These are phyloP conservation scores for Xanthoconium stramineum DNA, from an alignment of 768 basidiomycete species.

Conservation along the genomic window DNA sequence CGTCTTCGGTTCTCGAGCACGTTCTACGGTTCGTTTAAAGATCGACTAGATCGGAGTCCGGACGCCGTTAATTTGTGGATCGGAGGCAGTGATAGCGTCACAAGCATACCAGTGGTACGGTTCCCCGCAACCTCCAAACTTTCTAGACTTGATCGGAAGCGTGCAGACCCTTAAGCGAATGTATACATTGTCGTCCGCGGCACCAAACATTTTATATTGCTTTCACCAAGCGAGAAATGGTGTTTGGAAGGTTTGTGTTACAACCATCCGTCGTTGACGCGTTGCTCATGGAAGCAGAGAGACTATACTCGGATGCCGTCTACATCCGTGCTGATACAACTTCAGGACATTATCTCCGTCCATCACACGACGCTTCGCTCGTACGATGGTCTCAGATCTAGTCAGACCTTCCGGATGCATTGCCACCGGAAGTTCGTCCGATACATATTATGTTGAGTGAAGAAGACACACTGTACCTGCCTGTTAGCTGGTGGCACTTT, in stretches of 20 bases:
- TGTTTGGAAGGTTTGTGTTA: constrained; percentile 65
- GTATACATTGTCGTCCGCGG: constrained; percentile 87
- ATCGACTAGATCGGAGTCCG: constrained; percentile 50
- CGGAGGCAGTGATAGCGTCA: constrained; percentile 70
- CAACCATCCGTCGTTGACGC: not conserved
- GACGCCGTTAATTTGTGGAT: constrained; percentile 97
- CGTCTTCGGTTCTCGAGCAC: constrained; percentile 16
- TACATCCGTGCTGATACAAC: constrained; percentile 43
- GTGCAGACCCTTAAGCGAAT: constrained; percentile 86
- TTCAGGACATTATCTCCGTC: constrained; percentile 27
- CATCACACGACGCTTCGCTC: constrained; percentile 34
- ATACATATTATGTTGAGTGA: constrained; percentile 61
- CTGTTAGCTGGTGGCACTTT: constrained; percentile 94
- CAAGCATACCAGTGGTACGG: constrained; percentile 79
- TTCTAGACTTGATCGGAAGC: not conserved
- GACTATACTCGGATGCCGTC: constrained; percentile 60
- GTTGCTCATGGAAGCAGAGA: constrained; percentile 40
- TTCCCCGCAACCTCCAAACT: not conserved
- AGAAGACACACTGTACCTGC: constrained; percentile 85
- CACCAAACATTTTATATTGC: constrained; percentile 77
- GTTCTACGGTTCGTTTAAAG: not conserved
- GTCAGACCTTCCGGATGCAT: constrained; percentile 39
- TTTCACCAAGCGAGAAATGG: constrained; percentile 89
- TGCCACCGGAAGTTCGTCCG: constrained; percentile 57
- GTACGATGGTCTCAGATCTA: constrained; percentile 78